Percentiles rank a stretch among this genome's conserved stretches.
Evolutionary conservation across 495 filamentous ascomycete genomes (phyloP).

Genomic region (Cercophora sp.): DNA sequence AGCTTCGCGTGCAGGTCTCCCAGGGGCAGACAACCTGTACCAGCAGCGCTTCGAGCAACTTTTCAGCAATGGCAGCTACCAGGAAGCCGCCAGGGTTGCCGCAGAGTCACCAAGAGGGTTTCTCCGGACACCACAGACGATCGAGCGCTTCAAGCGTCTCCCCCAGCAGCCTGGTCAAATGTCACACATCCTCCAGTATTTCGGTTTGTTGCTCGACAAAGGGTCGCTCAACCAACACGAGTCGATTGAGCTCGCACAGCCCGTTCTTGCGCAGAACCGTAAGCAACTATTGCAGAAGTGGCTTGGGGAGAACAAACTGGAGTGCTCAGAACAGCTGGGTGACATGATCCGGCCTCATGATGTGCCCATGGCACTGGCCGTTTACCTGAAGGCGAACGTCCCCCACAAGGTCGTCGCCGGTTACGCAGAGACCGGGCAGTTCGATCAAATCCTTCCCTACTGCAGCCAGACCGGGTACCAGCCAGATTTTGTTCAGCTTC

Average conservation of each 20-base stretch:
- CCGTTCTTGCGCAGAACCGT: constrained; percentile 86
- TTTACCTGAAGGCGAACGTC: constrained; percentile 84
- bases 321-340: constrained; percentile 91
- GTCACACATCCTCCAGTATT: constrained; percentile 94
- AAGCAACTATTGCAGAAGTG: constrained; percentile 98
- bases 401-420: constrained; percentile 91
- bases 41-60: constrained; percentile 87
- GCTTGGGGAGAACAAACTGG: constrained; percentile 91
- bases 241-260: constrained; percentile 87
- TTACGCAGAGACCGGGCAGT: constrained; percentile 91
- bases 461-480: constrained; percentile 76
- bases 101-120: constrained; percentile 96
- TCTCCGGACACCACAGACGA: constrained; percentile 87
- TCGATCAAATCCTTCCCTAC: constrained; percentile 92
- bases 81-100: constrained; percentile 88
- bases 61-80: constrained; percentile 68
- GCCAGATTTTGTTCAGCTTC: constrained; percentile 84
- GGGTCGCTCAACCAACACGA: constrained; percentile 87
- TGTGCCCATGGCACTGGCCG: constrained; percentile 71
- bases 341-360: constrained; percentile 91
- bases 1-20: constrained; percentile 87
- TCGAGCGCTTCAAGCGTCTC: constrained; percentile 87
- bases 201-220: constrained; percentile 95
- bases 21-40: constrained; percentile 93
- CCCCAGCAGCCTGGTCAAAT: constrained; percentile 72